phyloP scores from a whole-genome alignment of 2,329 filamentous ascomycete genomes.

The Ceratocystis smalleyi region DNA sequence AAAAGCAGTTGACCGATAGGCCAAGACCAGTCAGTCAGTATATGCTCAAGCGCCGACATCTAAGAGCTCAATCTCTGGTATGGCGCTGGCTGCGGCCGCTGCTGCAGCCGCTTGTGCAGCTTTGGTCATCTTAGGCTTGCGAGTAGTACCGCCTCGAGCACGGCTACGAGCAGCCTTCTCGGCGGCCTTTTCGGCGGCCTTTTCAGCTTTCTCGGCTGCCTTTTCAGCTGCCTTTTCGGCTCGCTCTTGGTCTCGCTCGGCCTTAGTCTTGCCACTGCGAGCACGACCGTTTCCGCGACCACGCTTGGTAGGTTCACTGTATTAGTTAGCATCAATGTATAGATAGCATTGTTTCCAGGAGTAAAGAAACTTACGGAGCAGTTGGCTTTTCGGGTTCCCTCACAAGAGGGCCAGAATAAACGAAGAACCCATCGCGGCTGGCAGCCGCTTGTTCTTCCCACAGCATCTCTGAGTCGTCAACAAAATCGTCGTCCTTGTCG shows the following conservation, averaged over 20 bases:
- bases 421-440: conserved; percentile 92
- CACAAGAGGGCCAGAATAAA: conserved; percentile 84
- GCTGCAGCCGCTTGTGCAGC: conserved; percentile 12
- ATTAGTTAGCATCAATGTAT: conserved; percentile 24
- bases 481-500: conserved; percentile 68
- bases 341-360: background rate
- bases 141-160: conserved; percentile 9
- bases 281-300: conserved; percentile 32
- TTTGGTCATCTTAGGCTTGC: conserved; percentile 16
- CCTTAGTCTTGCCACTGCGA: conserved; percentile 16
- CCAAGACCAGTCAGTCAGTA: background rate
- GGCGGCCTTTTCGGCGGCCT: conserved; percentile 14
- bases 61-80: conserved; percentile 15
- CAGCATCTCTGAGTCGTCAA: conserved; percentile 83
- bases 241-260: conserved; percentile 14
- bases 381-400: conserved; percentile 67
- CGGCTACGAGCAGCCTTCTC: conserved; percentile 12
- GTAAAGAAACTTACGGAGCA: conserved; percentile 31
- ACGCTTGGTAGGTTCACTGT: conserved; percentile 55
- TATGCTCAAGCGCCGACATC: conserved; percentile 16
- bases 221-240: conserved; percentile 16
- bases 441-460: conserved; percentile 95
- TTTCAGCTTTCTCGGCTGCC: conserved; percentile 15
- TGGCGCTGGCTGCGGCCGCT: conserved; percentile 6
- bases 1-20: background rate